Percentiles rank a stretch among this genome's conserved stretches.
Conservation (phyloP, 1,139 yeast species). For the Yamadazyma jaroonii region DNA sequence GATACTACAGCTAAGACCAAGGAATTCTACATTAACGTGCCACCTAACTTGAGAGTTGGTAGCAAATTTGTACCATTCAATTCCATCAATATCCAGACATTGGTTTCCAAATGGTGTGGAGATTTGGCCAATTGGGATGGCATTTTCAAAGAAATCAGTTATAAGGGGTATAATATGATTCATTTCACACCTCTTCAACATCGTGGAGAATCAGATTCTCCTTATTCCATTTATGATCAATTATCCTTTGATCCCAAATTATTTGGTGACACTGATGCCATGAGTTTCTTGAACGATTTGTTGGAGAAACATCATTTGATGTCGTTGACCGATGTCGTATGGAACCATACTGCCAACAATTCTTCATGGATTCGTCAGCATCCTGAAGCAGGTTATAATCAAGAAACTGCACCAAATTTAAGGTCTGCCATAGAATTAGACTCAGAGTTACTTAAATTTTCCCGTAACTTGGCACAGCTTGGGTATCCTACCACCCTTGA, state of each 20-base stretch:
- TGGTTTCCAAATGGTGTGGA: conserved; percentile 92
- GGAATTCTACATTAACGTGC: conserved; percentile 73
- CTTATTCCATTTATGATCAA: conserved; percentile 89
- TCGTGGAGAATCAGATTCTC: conserved; percentile 87
- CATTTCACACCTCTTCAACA: conserved; percentile 93
- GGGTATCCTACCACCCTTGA: conserved; percentile 61
- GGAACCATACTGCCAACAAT: conserved; percentile 92
- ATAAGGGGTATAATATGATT: conserved; percentile 88
- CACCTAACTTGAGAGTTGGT: conserved; percentile 66
- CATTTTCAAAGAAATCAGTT: conserved; percentile 56
- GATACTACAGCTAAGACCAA: conserved; percentile 39
- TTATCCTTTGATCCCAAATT: conserved; percentile 65
- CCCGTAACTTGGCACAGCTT: conserved; percentile 47
- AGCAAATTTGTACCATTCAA: conserved; percentile 66
- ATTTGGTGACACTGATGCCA: conserved; percentile 47
- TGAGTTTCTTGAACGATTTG: conserved; percentile 29
- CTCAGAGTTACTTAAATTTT: conserved; percentile 59
- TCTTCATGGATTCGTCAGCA: conserved; percentile 81
- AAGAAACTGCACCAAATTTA: conserved; percentile 85
- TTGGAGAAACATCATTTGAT: conserved; percentile 60
- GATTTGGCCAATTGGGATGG: conserved; percentile 60
- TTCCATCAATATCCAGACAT: conserved; percentile 79
- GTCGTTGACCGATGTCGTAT: conserved; percentile 86
- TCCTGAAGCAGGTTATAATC: conserved; percentile 89
- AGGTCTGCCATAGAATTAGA: conserved; percentile 84